Conservation (phyloP, 208 protist species). For the Acanthamoeba healyi region DNA sequence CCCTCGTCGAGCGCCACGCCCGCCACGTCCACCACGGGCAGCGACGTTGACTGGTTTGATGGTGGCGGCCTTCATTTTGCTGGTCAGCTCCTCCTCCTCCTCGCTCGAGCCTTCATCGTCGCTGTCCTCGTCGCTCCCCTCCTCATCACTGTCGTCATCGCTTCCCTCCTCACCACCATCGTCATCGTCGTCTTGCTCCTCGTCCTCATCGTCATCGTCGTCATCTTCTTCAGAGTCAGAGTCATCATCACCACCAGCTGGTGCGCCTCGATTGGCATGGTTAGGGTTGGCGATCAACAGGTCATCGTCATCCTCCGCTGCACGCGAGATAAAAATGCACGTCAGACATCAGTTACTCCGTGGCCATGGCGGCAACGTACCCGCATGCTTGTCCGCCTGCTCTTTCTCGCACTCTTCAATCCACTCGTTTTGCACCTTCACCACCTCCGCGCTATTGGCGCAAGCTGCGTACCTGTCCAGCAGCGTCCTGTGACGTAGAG, state of each 20-base stretch:
- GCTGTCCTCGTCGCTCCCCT: not conserved
- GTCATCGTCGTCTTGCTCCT: not conserved
- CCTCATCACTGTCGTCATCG: not conserved
- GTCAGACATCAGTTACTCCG: not conserved
- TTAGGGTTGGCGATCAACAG: constrained; percentile 6
- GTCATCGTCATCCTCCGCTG: not conserved
- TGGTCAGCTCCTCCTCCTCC: not conserved
- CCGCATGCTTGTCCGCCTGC: constrained; percentile 48
- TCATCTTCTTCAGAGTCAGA: constrained; percentile 5
- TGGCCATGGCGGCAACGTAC: too few species aligned
- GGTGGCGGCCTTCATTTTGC: not conserved
- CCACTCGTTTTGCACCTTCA: constrained; percentile 88
- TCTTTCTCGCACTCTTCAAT: constrained; percentile 86
- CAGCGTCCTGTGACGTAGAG: constrained; percentile 92
- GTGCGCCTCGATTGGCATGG: not conserved
- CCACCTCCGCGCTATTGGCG: constrained; percentile 86
- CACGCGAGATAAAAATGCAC: not conserved
- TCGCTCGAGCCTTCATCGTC: not conserved
- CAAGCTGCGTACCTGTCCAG: constrained; percentile 93
- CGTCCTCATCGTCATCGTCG: not conserved
- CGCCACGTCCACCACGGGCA: not conserved
- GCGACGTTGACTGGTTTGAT: not conserved
- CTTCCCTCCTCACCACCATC: not conserved
- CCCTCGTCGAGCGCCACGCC: not conserved
- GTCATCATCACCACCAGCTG: constrained; percentile 8